Conservation (phyloP, 805 yeast species). For the Wickerhamomyces ciferrii region DNA sequence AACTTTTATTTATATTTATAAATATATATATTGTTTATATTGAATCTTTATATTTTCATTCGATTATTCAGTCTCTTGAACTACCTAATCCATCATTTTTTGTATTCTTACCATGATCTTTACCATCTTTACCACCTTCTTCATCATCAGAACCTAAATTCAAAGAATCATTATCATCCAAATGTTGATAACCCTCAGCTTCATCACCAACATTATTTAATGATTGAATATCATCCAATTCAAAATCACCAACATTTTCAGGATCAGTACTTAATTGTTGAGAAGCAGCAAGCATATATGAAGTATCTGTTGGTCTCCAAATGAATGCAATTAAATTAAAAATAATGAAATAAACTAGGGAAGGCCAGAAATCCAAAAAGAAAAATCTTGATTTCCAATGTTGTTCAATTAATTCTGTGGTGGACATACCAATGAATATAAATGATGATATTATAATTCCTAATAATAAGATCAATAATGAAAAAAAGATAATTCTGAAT, state of each 20-base stretch:
- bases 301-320: constrained; percentile 97
- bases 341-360: constrained; percentile 77
- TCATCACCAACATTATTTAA: constrained; percentile 34
- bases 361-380: constrained; percentile 91
- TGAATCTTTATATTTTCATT: no score
- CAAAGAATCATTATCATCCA: constrained; percentile 22
- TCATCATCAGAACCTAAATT: constrained; percentile 5
- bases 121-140: no score
- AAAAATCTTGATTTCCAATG: constrained; percentile 93
- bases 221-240: constrained; percentile 49
- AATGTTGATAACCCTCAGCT: constrained; percentile 24
- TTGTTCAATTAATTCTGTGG: constrained; percentile 72
- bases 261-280: constrained; percentile 87
- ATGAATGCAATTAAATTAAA: constrained; percentile 81
- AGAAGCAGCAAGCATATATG: constrained; percentile 90
- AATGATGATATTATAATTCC: constrained; percentile 72
- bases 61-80: no score
- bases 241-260: constrained; percentile 61
- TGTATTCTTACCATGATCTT: no score
- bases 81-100: no score
- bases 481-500: constrained; percentile 66
- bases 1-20: no score
- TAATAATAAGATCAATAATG: constrained; percentile 62
- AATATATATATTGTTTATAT: no score
- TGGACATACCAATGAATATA: constrained; percentile 65